A percentile compares a stretch with the other conserved stretches of the same genome.
Conservation (phyloP, 2,329 filamentous ascomycete species). For the Xylaria sp. region DNA sequence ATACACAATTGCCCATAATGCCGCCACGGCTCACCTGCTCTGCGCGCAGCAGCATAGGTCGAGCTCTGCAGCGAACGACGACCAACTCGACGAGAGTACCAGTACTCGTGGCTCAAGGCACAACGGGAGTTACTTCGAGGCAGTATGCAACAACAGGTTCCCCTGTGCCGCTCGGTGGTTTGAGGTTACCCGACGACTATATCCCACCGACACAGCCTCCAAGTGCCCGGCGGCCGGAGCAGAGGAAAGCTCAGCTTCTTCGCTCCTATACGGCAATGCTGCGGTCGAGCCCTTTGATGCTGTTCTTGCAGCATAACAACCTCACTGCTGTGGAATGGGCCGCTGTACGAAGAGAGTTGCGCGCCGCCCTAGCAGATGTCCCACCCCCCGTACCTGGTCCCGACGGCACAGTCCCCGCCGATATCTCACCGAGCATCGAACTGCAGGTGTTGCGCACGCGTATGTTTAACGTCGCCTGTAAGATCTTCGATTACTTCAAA, state of each 20-base stretch:
- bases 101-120: slow-evolving; percentile 25
- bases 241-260: slow-evolving; percentile 86
- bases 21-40: slow-evolving; percentile 36
- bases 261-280: slow-evolving; percentile 88
- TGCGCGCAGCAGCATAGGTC: slow-evolving; percentile 32
- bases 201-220: slow-evolving; percentile 78
- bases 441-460: slow-evolving; percentile 86
- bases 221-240: slow-evolving; percentile 83
- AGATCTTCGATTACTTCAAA: slow-evolving; percentile 83
- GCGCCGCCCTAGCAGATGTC: slow-evolving; percentile 52
- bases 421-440: slow-evolving; percentile 68
- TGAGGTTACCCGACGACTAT: slow-evolving; percentile 53
- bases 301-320: slow-evolving; percentile 79
- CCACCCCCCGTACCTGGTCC: slow-evolving; percentile 40
- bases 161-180: slow-evolving; percentile 28
- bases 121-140: slow-evolving; percentile 28
- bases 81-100: slow-evolving; percentile 27
- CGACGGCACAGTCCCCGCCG: slow-evolving; percentile 49
- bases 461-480: slow-evolving; percentile 85
- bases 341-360: slow-evolving; percentile 72
- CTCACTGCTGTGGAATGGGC: slow-evolving; percentile 76
- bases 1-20: slow-evolving; percentile 29
- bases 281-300: slow-evolving; percentile 80
- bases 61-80: slow-evolving; percentile 32
- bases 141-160: slow-evolving; percentile 37